Percentiles rank a stretch among this genome's conserved stretches.
phyloP scores from a whole-genome alignment of 352 stramenopile genomes.

The Stephanocyclus meneghinianus region DNA sequence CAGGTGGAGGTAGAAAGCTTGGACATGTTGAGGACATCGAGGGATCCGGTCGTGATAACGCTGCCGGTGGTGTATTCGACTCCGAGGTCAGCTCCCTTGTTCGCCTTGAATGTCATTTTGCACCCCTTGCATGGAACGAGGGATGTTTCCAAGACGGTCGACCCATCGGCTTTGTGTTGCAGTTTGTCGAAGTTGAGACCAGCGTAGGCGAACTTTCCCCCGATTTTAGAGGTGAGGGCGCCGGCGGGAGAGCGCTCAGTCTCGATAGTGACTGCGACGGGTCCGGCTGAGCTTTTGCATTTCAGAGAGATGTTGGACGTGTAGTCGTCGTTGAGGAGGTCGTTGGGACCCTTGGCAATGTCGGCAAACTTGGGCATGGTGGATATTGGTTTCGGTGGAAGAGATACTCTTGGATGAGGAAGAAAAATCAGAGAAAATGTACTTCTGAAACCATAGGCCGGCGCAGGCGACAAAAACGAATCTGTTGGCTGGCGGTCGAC shows the following conservation, averaged over 20 bases:
- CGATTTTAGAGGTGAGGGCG: constrained; percentile 78
- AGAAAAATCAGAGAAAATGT: background rate
- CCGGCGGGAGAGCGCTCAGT: constrained; percentile 62
- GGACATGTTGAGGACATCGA: constrained; percentile 80
- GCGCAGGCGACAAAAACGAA: too few relatives aligned
- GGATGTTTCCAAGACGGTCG: constrained; percentile 80
- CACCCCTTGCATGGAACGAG: constrained; percentile 63
- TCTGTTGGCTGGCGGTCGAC: background rate
- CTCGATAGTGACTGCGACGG: constrained; percentile 80
- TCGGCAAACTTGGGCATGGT: constrained; percentile 71
- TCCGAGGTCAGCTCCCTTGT: constrained; percentile 79
- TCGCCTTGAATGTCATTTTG: constrained; percentile 82
- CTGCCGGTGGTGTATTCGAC: constrained; percentile 78
- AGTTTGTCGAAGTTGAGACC: constrained; percentile 82
- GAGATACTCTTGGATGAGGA: background rate
- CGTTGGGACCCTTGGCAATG: constrained; percentile 70
- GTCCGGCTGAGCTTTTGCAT: constrained; percentile 77
- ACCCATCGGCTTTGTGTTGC: constrained; percentile 75
- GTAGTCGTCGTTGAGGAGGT: constrained; percentile 82
- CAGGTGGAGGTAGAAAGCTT: constrained; percentile 74
- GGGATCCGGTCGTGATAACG: constrained; percentile 67
- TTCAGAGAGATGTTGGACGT: constrained; percentile 75
- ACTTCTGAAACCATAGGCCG: too few relatives aligned
- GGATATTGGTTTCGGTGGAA: constrained; percentile 2
- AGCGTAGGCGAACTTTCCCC: constrained; percentile 79